Base-by-base conservation (phyloP, 78 protist genomes). In the Dictyostelium capitatum region DNA sequence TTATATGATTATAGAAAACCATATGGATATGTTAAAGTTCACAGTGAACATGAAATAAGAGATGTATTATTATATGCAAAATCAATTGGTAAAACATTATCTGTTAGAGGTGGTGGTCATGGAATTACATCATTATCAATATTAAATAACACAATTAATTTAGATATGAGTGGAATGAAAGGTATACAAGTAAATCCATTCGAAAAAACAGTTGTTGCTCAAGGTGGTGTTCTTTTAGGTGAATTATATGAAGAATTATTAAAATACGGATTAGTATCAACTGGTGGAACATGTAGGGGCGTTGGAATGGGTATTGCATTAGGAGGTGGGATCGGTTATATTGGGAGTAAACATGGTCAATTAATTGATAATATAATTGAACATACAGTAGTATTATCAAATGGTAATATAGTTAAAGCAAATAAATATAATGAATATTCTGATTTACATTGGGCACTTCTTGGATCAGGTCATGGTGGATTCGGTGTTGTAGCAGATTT, bases 201-300 rank as follows among this genome's bases (percentile, higher is more conserved):
- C 4, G 14, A 1, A 1, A 56, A 65, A 50, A 41, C 43, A 1
- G 59, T 56, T 5, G 32, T 0, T 2, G 84, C 51, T 1, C 62
- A 87, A 64, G 28, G 72, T 7, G 93, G 93, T 23, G 84, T 64
- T 23, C 15, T 6, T 2, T 59, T 41, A 56, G 10, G 5, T 1
- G 85, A 87, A 1, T 46, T 50, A 1, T 87, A 87, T n/a, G 65
- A 59, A 6, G 51, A 28, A 15, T n/a, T 82, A 5, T 32, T 25
- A 10, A 64, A 43, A n/a, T 23, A 57, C 17, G 56, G 37, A 4
- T 48, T 67, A 0, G 80, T 46, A 17, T 51, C 67, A 30, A 30
- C 92, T 7, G 92, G 84, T n/a, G 92, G 92, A 2, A n/a, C 53
- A 5, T 87, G 92, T 77, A 79, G 83, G 6, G 41, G 79, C 1